Evolutionary conservation across 2,329 filamentous ascomycete species (phyloP), one percentile per base, ranked within the genome.

Genomic region (Penicillium hordei): DNA sequence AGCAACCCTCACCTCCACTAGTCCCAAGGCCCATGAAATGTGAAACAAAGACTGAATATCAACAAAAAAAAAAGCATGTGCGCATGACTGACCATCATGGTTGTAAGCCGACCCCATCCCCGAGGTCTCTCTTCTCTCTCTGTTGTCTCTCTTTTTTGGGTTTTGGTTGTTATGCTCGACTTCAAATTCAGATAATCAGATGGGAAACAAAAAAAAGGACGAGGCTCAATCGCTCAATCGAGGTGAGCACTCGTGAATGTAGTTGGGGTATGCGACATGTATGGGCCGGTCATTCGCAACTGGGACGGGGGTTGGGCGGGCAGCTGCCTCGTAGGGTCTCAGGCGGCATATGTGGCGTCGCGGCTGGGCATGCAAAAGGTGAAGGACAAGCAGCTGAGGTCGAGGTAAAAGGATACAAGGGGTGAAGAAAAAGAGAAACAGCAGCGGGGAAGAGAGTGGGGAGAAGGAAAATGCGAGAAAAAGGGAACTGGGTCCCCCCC

Each of bases 61-160:
- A 53, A 48, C 42, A 34, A 23, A n/a, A 48, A 29, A 48, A 15
- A 58, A 56, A 64, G 55, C 54, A 57, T 59, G 60, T 60, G 52
- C 57, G 52, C 56, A 54, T 60, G 52, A 76, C 74, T 75, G 61
- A 76, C 74, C 74, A 75, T 76, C 72, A 58, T 69, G 63, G 61
- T 70, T 69, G 59, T 69, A 70, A 60, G 68, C 64, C 61, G 68
- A 68, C 64, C 73, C 72, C 70, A 74, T 75, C 66, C 62, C 65
- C 52, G 23, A 33, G 39, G 29, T 52, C 50, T 52, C 50, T 45
- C 39, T 42, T 21, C 13, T 52, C 33, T 46, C 27, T 45, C 36
- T 57, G 19, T n/a, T 29, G 21, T 50, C 34, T 39, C 21, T 49
- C 12, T 51, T 48, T 34, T 55, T 51, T 8, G 9, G 7, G 25